Percentiles rank a stretch among this genome's conserved stretches.
Conservation (phyloP, 306 rosid species). For the Sophora flavescens region DNA sequence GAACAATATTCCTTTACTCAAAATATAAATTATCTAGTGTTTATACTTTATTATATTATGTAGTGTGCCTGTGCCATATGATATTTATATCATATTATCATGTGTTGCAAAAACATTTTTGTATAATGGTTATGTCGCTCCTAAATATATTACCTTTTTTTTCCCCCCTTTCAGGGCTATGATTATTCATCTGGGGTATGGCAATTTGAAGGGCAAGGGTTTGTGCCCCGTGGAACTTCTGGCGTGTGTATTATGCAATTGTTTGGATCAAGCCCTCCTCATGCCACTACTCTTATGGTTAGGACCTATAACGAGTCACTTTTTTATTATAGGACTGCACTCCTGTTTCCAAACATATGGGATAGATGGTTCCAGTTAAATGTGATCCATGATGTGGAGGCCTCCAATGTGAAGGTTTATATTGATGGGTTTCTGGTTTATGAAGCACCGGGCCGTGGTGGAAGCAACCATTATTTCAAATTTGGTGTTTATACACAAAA, state of each 20-base stretch:
- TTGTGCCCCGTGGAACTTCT: slow-evolving; percentile 45
- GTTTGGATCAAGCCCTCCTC: slow-evolving; percentile 35
- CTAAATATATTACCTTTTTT: background rate
- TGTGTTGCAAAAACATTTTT: no score
- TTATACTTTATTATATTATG: no score
- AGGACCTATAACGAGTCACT: slow-evolving; percentile 49
- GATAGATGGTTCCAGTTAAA: slow-evolving; percentile 51
- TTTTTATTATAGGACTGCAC: slow-evolving; percentile 30
- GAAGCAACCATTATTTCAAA: slow-evolving; percentile 49
- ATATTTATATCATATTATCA: no score
- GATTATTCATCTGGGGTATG: slow-evolving; percentile 49
- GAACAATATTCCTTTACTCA: background rate
- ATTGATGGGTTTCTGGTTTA: slow-evolving; percentile 37
- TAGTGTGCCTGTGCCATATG: no score
- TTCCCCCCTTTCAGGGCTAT: slow-evolving; percentile 48
- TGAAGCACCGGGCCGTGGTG: slow-evolving; percentile 43
- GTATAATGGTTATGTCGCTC: background rate
- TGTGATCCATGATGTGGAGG: slow-evolving; percentile 58
- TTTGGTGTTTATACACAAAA: slow-evolving; percentile 53
- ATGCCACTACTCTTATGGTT: slow-evolving; percentile 13
- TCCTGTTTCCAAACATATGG: slow-evolving; percentile 41
- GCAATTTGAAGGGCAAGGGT: slow-evolving; percentile 58
- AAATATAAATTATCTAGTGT: no score
- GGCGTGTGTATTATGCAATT: slow-evolving; percentile 60
- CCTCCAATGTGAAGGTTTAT: slow-evolving; percentile 50